Evolutionary conservation across 2,329 filamentous ascomycete genomes (phyloP).

Genomic region (Pseudopithomyces maydicus): DNA sequence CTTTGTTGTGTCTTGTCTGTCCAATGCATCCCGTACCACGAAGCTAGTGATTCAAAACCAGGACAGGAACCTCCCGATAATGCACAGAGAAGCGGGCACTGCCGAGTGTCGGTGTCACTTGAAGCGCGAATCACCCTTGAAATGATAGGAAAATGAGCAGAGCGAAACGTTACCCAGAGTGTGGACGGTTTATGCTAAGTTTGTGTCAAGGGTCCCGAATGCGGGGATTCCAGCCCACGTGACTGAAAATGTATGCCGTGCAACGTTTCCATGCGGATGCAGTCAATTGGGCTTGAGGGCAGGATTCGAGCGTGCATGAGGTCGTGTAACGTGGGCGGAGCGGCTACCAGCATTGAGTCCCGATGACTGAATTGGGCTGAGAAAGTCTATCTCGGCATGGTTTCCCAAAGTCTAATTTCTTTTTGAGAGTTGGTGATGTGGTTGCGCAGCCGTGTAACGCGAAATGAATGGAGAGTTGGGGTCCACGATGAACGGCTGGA

Average conservation of each 20-base stretch:
- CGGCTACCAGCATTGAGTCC: slow-evolving; percentile 4
- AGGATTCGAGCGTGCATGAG: slow-evolving; percentile 6
- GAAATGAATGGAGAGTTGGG: neutral
- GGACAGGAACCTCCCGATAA: neutral
- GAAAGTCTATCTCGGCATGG: neutral
- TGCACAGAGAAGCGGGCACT: slow-evolving; percentile 1
- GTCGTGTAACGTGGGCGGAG: slow-evolving; percentile 7
- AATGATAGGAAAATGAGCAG: neutral
- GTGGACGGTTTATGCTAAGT: neutral
- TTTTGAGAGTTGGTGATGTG: neutral
- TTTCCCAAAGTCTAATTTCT: neutral
- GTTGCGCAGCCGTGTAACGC: neutral
- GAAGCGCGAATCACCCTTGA: neutral
- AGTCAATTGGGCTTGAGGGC: neutral
- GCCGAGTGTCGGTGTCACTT: slow-evolving; percentile 1
- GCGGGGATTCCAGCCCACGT: slow-evolving; percentile 4
- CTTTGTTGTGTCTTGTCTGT: slow-evolving; percentile 1
- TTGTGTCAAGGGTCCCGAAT: neutral
- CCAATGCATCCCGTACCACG: neutral
- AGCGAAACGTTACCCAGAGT: slow-evolving; percentile 4
- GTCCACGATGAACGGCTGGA: neutral
- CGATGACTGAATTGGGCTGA: neutral
- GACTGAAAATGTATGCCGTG: slow-evolving; percentile 9
- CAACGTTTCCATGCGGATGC: slow-evolving; percentile 2
- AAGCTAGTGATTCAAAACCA: neutral